These are phyloP conservation scores for Pseudogymnoascus sp. DNA, from an alignment of 2,329 filamentous ascomycete species.

Conservation along the genomic window DNA sequence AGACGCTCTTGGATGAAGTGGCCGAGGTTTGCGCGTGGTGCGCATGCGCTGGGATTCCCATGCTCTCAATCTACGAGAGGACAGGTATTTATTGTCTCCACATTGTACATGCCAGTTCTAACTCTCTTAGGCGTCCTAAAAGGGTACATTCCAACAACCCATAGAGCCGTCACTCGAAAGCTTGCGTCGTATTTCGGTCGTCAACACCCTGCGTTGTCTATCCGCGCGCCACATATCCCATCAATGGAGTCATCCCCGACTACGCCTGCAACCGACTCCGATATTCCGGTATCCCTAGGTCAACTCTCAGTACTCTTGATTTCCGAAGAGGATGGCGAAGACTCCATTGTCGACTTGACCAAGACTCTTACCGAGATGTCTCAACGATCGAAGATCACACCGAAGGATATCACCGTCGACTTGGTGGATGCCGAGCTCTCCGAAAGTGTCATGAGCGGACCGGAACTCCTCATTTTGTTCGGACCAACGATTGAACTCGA, in stretches of 20 bases:
- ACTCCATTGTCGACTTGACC: conserved; percentile 91
- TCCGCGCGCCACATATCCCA: conserved; percentile 63
- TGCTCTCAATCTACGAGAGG: conserved; percentile 85
- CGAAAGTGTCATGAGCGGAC: conserved; percentile 73
- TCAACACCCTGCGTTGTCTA: conserved; percentile 60
- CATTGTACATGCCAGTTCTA: conserved; percentile 13
- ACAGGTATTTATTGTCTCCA: conserved; percentile 54
- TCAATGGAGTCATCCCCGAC: conserved; percentile 43
- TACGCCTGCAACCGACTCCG: conserved; percentile 35
- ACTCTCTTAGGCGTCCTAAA: conserved; percentile 66
- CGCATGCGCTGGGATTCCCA: conserved; percentile 77
- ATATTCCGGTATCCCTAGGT: conserved; percentile 28
- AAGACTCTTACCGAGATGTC: conserved; percentile 93
- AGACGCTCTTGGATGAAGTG: conserved; percentile 80
- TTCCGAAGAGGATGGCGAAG: conserved; percentile 79
- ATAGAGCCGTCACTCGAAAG: conserved; percentile 70
- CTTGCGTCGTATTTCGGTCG: conserved; percentile 82
- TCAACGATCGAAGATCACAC: conserved; percentile 73
- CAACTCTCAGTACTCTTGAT: conserved; percentile 63
- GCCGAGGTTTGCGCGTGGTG: conserved; percentile 92
- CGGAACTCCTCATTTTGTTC: conserved; percentile 83
- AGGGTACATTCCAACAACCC: conserved; percentile 75
- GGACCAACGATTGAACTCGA: conserved; percentile 74
- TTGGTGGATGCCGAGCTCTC: conserved; percentile 83
- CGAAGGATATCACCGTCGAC: conserved; percentile 74